Conservation (phyloP, 1,139 yeast genomes). For the Sugiyamaella novakii region DNA sequence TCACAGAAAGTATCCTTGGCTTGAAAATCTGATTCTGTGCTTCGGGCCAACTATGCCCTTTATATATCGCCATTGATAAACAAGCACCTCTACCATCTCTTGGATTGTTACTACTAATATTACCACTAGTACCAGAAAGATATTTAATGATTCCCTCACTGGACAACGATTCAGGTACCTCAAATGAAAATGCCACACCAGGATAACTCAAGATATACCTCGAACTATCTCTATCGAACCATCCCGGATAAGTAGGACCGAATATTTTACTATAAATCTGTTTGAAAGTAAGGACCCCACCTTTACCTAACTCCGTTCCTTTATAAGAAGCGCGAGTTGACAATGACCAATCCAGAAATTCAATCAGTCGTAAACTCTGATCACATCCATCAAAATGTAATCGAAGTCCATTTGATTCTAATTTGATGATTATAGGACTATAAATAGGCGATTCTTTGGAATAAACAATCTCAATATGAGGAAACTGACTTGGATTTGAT, state of each 20-base stretch:
- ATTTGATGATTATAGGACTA: slow-evolving; percentile 30
- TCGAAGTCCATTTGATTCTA: slow-evolving; percentile 36
- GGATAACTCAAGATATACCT: slow-evolving; percentile 38
- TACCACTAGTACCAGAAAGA: slow-evolving; percentile 14
- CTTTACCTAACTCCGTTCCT: slow-evolving; percentile 33
- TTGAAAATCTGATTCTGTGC: slow-evolving; percentile 24
- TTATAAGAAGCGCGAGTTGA: slow-evolving; percentile 30
- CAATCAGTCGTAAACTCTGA: slow-evolving; percentile 36
- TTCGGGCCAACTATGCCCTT: slow-evolving; percentile 38
- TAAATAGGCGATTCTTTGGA: slow-evolving; percentile 28
- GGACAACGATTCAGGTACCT: slow-evolving; percentile 22
- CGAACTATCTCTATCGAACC: slow-evolving; percentile 22
- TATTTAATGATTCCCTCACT: slow-evolving; percentile 26
- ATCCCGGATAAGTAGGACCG: slow-evolving; percentile 43
- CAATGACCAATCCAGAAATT: slow-evolving; percentile 35
- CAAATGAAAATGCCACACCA: slow-evolving; percentile 39
- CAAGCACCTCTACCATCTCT: slow-evolving; percentile 31
- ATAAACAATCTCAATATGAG: slow-evolving; percentile 34
- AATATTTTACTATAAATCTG: slow-evolving; percentile 38
- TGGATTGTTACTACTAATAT: slow-evolving; percentile 16
- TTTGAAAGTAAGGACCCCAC: slow-evolving; percentile 32
- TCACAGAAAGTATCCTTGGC: slow-evolving; percentile 1
- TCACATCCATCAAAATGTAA: slow-evolving; percentile 35
- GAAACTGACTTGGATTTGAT: slow-evolving; percentile 31
- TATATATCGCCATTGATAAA: slow-evolving; percentile 35